Evolutionary conservation across 2,329 filamentous ascomycete genomes (phyloP).

Genomic region (Fusarium camptoceras): DNA sequence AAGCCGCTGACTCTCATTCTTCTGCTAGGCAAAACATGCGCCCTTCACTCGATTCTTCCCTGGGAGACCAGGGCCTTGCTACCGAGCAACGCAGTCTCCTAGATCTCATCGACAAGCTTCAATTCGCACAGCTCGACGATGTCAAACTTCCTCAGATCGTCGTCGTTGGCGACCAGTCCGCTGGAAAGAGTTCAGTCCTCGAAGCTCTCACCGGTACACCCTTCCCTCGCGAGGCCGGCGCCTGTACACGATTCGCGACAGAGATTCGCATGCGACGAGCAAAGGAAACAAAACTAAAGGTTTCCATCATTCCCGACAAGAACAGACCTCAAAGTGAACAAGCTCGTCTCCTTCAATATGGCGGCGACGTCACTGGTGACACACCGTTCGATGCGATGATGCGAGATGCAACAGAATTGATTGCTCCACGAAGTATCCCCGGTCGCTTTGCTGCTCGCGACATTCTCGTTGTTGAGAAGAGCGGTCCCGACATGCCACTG

Average conservation of each 20-base stretch:
- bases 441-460: conserved; percentile 64
- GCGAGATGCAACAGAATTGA: conserved; percentile 62
- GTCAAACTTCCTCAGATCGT: conserved; percentile 70
- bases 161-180: conserved; percentile 73
- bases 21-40: conserved; percentile 50
- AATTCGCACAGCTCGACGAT: conserved; percentile 64
- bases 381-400: conserved; percentile 64
- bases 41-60: conserved; percentile 60
- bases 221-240: conserved; percentile 69
- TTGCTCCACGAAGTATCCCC: conserved; percentile 62
- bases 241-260: conserved; percentile 72
- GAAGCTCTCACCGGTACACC: conserved; percentile 72
- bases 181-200: conserved; percentile 72
- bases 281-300: conserved; percentile 57
- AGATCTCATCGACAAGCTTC: conserved; percentile 68
- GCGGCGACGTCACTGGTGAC: conserved; percentile 58
- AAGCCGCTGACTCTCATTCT: conserved; percentile 42
- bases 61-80: conserved; percentile 62
- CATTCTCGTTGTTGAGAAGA: conserved; percentile 69
- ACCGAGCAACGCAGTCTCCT: conserved; percentile 68
- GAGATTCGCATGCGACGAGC: conserved; percentile 67
- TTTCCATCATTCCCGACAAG: conserved; percentile 68
- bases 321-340: conserved; percentile 60
- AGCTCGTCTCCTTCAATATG: conserved; percentile 60
- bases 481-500: conserved; percentile 68